These are phyloP conservation scores for Trametes coccinea DNA, from an alignment of 768 basidiomycete species.

Conservation along the genomic window DNA sequence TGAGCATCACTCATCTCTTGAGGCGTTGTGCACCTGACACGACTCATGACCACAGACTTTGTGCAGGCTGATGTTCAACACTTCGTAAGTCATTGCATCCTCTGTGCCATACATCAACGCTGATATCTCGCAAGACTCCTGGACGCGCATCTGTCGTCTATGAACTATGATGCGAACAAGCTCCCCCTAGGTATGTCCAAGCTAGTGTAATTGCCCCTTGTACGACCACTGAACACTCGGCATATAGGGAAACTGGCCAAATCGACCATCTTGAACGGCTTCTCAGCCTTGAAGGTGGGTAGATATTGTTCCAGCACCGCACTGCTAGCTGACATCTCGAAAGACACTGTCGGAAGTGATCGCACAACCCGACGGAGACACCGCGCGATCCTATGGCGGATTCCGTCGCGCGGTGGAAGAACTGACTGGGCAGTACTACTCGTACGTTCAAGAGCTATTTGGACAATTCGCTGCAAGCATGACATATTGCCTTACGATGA, in stretches of 20 bases:
- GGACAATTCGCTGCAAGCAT: too few species aligned
- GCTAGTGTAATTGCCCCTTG: neutral
- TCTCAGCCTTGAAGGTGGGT: slow-evolving; percentile 54
- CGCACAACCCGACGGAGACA: slow-evolving; percentile 42
- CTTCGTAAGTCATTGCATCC: slow-evolving; percentile 36
- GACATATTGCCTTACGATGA: neutral
- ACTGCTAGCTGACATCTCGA: neutral
- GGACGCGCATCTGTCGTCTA: slow-evolving; percentile 53
- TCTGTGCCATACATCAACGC: neutral
- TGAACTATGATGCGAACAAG: slow-evolving; percentile 69
- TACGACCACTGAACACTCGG: neutral
- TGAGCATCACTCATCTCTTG: neutral
- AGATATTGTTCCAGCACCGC: too few species aligned
- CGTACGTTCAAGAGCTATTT: slow-evolving; percentile 37
- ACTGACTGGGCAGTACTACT: slow-evolving; percentile 56
- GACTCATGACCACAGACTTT: slow-evolving; percentile 36
- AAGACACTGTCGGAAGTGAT: slow-evolving; percentile 45
- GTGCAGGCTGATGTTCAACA: slow-evolving; percentile 53
- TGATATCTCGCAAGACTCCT: slow-evolving; percentile 42
- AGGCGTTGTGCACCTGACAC: neutral
- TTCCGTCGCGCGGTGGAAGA: slow-evolving; percentile 43
- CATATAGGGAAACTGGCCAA: slow-evolving; percentile 57
- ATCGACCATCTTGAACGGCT: slow-evolving; percentile 58
- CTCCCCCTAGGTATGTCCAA: slow-evolving; percentile 50
- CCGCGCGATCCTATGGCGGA: slow-evolving; percentile 40